These are phyloP conservation scores for Podosphaera fusca DNA, from an alignment of 2,329 filamentous ascomycete species.

Conservation along the genomic window DNA sequence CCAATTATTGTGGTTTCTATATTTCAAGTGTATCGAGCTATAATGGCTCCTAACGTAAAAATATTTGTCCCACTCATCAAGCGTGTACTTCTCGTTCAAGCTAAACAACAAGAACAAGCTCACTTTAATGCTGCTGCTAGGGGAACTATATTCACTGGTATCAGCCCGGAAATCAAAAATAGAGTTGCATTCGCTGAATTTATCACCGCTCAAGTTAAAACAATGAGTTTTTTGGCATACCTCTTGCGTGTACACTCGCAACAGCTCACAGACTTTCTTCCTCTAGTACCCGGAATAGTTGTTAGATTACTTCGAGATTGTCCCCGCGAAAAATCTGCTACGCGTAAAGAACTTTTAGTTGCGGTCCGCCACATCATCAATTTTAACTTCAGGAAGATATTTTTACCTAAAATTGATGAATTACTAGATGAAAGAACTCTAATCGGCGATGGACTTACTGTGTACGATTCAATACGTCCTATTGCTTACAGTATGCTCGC, in stretches of 20 bases:
- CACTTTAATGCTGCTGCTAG: conserved; percentile 63
- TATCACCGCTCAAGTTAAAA: conserved; percentile 95
- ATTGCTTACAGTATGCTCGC: conserved; percentile 96
- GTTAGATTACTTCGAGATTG: conserved; percentile 84
- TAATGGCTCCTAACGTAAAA: conserved; percentile 67
- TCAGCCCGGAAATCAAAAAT: conserved; percentile 85
- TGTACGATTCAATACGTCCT: conserved; percentile 89
- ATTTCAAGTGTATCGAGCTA: conserved; percentile 72
- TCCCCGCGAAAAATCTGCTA: conserved; percentile 77
- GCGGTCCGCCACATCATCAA: conserved; percentile 98
- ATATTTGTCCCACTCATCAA: conserved; percentile 88
- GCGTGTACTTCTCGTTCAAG: conserved; percentile 66
- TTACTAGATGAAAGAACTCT: conserved; percentile 81
- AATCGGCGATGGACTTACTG: conserved; percentile 86
- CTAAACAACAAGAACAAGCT: conserved; percentile 77
- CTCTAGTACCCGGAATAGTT: conserved; percentile 66
- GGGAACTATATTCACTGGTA: conserved; percentile 70
- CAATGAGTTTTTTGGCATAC: conserved; percentile 95
- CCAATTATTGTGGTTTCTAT: conserved; percentile 97
- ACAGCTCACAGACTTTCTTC: conserved; percentile 71
- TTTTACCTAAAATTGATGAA: conserved; percentile 83
- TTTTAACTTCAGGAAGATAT: conserved; percentile 93
- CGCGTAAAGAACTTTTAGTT: conserved; percentile 83
- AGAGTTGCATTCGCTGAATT: conserved; percentile 89
- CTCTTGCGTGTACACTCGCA: conserved; percentile 70